phyloP scores from a whole-genome alignment of 2,329 filamentous ascomycete genomes.

The Pseudogymnoascus destructans region DNA sequence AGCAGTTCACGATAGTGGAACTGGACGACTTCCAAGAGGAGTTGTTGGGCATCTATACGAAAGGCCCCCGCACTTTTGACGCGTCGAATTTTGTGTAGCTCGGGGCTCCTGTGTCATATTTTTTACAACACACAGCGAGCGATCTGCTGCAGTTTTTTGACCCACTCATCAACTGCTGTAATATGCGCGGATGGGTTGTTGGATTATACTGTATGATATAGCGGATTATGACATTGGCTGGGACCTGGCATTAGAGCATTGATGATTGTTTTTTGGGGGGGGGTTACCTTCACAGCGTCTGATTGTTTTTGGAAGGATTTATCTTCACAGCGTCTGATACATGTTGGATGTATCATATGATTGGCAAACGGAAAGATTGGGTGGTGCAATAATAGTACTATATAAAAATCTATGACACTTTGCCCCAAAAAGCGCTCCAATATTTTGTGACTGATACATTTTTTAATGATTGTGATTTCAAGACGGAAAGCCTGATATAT shows the following conservation, averaged over 20 bases:
- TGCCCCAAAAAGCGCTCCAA: neutral
- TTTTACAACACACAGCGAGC: slow-evolving; percentile 5
- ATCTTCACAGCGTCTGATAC: neutral
- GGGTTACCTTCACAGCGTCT: neutral
- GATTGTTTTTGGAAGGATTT: neutral
- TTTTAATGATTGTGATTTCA: neutral
- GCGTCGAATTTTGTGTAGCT: slow-evolving; percentile 7
- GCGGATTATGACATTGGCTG: neutral
- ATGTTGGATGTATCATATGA: neutral
- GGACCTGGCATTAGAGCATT: neutral
- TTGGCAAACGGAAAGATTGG: neutral
- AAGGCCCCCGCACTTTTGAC: neutral
- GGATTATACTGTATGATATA: slow-evolving; percentile 2
- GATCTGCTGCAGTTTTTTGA: neutral
- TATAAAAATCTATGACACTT: neutral
- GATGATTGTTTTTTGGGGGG: neutral
- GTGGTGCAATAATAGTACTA: neutral
- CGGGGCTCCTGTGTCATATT: neutral
- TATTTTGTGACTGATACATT: neutral
- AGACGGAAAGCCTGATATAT: neutral
- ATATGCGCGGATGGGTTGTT: neutral
- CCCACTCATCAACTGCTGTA: neutral
- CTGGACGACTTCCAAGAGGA: slow-evolving; percentile 54
- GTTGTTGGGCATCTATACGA: slow-evolving; percentile 34
- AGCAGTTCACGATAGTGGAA: slow-evolving; percentile 44